A percentile compares a stretch with the other conserved stretches of the same genome.
Conservation (phyloP, 331 rosid genomes). For the Cydonia oblonga region DNA sequence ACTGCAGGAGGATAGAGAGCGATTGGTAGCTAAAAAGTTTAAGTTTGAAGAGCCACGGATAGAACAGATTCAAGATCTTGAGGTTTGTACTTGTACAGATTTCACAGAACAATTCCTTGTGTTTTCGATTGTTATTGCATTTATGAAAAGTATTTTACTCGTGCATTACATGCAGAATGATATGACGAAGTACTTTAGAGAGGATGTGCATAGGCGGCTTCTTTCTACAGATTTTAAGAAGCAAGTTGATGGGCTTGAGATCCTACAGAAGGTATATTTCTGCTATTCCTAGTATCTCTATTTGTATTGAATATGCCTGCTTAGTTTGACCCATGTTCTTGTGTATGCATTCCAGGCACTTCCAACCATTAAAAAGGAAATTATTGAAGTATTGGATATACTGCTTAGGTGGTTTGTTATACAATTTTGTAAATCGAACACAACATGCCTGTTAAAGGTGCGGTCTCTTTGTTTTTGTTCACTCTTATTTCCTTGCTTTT, state of each 20-base stretch:
- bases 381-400: constrained; percentile 83
- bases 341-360: constrained; percentile 54
- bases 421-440: constrained; percentile 96
- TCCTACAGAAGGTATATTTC: constrained; percentile 70
- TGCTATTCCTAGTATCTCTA: background rate
- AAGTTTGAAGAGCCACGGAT: constrained; percentile 90
- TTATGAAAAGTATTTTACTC: too few relatives aligned
- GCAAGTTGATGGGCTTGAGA: constrained; percentile 95
- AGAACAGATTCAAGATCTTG: constrained; percentile 96
- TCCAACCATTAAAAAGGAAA: constrained; percentile 64
- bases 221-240: constrained; percentile 82
- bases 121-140: background rate
- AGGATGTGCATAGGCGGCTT: constrained; percentile 90
- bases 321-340: background rate
- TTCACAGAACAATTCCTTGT: background rate
- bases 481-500: background rate
- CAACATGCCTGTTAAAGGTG: constrained; percentile 93
- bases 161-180: constrained; percentile 46
- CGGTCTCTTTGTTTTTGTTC: background rate
- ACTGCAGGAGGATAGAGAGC: constrained; percentile 85
- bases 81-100: constrained; percentile 38
- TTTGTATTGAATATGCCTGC: background rate
- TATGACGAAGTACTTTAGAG: constrained; percentile 87
- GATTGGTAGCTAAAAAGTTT: constrained; percentile 66
- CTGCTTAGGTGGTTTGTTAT: constrained; percentile 85